Base-by-base conservation (phyloP, 352 stramenopile species). In the Globisporangium spiculum region DNA sequence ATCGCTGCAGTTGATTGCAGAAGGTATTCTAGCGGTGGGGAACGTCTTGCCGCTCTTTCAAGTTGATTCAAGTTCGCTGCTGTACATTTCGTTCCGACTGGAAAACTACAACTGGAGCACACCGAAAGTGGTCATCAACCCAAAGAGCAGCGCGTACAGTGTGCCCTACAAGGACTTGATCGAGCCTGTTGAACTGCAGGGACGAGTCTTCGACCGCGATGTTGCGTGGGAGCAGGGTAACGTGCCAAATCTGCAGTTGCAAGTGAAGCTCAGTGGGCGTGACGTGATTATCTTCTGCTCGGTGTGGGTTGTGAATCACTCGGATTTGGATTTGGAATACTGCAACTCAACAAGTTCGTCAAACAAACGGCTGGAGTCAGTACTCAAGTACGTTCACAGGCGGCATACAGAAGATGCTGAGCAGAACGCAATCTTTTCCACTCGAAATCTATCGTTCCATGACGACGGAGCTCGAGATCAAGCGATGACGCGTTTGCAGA, bases 21-120 rank as follows among this genome's bases (percentile, higher is more conserved):
- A 96, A 83, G 89, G 89, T 20, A 83, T 96, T 48, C 71, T 96
- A n/a, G 83, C 81, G 12, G 84, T 96, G 20, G 89, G 89, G 12
- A 93, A 90, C 41, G 80, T 94, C 30, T 70, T 96, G 24, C 87
- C 86, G 24, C 69, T 96, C 20, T 96, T 96, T 60, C 89, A 96
- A 70, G 76, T 96, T 36, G 87, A 95, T 73, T 59, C 76, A 20
- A 72, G 70, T 8, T 78, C 83, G 34, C 61, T 84, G 26, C 64
- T 96, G 41, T 96, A 91, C 63, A 71, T 95, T 26, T 95, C 89
- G 8, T 95, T 94, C 46, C 84, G 89, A 34, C 61, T 96, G 48
- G 89, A 95, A 63, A 96, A 96, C 60, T 96, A 96, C 74, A 93
- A 85, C 57, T 96, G 89, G 89, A 95, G 87, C 68, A 69, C 77